phyloP scores from a whole-genome alignment of 768 basidiomycete genomes.

The Xanthoconium purpureum region DNA sequence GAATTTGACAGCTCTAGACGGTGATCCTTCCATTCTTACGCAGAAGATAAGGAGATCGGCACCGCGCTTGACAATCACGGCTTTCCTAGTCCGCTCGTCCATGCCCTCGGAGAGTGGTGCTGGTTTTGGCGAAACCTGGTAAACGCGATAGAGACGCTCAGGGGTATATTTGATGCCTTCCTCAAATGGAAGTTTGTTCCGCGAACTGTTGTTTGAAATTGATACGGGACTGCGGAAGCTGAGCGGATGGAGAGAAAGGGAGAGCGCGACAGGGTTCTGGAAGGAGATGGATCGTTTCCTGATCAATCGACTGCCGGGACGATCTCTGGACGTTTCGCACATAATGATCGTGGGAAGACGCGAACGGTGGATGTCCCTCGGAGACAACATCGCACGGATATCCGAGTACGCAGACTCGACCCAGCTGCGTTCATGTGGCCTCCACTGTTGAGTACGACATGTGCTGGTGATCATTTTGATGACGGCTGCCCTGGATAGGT shows the following conservation, averaged over 20 bases:
- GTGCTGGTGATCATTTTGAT: constrained; percentile 18
- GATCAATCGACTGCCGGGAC: neutral
- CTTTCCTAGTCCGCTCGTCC: constrained; percentile 8
- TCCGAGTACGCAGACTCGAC: constrained; percentile 25
- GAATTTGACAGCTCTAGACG: constrained; percentile 2
- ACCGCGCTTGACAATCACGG: constrained; percentile 16
- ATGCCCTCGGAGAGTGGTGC: neutral
- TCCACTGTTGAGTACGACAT: constrained; percentile 26
- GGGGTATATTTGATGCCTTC: constrained; percentile 3
- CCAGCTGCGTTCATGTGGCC: constrained; percentile 27
- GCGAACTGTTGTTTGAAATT: constrained; percentile 13
- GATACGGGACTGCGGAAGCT: constrained; percentile 24
- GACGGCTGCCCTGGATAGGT: constrained; percentile 24
- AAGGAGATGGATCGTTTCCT: constrained; percentile 25
- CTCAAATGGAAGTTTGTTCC: constrained; percentile 23
- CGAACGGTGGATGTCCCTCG: neutral
- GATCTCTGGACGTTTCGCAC: constrained; percentile 17
- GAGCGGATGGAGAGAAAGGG: constrained; percentile 9
- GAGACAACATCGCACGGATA: constrained; percentile 23
- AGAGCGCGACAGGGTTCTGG: constrained; percentile 19
- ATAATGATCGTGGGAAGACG: constrained; percentile 24
- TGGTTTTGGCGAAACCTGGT: constrained; percentile 16
- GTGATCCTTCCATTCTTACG: constrained; percentile 4
- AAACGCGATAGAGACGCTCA: constrained; percentile 19
- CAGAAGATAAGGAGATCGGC: constrained; percentile 30